Conservation (phyloP, 495 filamentous ascomycete species). For the Sabuloglossum arenarium region DNA sequence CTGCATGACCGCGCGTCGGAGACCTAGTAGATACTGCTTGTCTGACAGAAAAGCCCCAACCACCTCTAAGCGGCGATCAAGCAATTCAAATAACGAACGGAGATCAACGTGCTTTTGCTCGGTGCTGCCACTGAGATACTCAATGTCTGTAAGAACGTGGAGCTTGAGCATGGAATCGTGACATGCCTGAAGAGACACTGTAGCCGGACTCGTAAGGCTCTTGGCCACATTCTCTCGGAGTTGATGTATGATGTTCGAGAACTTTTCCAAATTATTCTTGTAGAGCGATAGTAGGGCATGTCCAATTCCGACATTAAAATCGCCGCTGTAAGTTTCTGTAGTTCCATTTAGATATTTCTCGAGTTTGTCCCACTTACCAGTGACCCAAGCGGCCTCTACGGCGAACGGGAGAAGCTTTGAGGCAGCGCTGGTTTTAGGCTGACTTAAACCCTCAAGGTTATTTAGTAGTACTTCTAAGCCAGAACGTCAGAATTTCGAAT, state of each 20-base stretch:
- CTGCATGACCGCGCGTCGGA: slow-evolving; percentile 72
- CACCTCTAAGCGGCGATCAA: slow-evolving; percentile 59
- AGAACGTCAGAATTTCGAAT: slow-evolving; percentile 11
- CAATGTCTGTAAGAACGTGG: slow-evolving; percentile 73
- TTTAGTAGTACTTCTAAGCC: slow-evolving; percentile 56
- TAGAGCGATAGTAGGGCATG: slow-evolving; percentile 45
- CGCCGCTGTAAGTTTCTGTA: slow-evolving; percentile 30
- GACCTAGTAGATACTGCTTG: slow-evolving; percentile 84
- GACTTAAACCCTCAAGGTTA: slow-evolving; percentile 40
- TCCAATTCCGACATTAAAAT: slow-evolving; percentile 71
- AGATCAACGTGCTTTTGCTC: slow-evolving; percentile 20
- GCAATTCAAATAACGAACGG: slow-evolving; percentile 28
- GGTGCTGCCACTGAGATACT: slow-evolving; percentile 42
- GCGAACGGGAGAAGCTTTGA: slow-evolving; percentile 53
- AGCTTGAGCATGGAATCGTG: slow-evolving; percentile 66
- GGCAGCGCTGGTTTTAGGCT: not conserved
- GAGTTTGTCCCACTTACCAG: slow-evolving; percentile 55
- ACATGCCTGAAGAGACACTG: slow-evolving; percentile 56
- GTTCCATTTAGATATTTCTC: slow-evolving; percentile 41
- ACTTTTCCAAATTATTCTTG: slow-evolving; percentile 28
- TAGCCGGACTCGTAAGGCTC: slow-evolving; percentile 50
- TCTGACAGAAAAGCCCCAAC: slow-evolving; percentile 72
- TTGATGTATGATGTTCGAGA: slow-evolving; percentile 34
- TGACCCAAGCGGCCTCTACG: slow-evolving; percentile 81
- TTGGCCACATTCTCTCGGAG: slow-evolving; percentile 50